Conservation (phyloP, 768 basidiomycete genomes). For the Multifurca ochricompacta region DNA sequence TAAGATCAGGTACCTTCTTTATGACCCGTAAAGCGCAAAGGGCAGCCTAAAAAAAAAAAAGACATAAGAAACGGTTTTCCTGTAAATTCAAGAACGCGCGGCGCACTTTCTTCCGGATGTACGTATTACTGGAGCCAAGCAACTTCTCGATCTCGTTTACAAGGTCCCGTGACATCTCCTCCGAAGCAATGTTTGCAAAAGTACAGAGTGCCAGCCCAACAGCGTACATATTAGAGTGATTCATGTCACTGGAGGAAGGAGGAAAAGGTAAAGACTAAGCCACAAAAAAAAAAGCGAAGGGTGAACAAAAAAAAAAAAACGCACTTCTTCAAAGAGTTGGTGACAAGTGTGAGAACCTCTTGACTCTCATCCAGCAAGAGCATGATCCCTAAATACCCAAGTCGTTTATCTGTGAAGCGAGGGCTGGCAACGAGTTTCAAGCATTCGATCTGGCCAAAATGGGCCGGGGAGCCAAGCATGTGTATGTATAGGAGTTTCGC, state of each 20-base stretch:
- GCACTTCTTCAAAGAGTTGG: constrained; percentile 97
- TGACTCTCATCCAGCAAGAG: constrained; percentile 94
- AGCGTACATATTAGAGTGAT: constrained; percentile 98
- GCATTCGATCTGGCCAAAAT: constrained; percentile 99
- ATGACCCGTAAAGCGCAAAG: constrained; percentile 91
- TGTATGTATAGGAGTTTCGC: constrained; percentile 98
- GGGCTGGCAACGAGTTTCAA: constrained; percentile 91
- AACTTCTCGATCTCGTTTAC: constrained; percentile 98
- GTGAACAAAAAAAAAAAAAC: no score
- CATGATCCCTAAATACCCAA: constrained; percentile 98
- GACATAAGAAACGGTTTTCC: neutral
- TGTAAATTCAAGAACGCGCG: neutral
- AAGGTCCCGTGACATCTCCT: constrained; percentile 98
- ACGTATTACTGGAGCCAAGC: constrained; percentile 93
- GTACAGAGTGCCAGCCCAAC: constrained; percentile 96
- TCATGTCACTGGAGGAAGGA: constrained; percentile 77
- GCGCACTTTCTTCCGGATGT: constrained; percentile 94
- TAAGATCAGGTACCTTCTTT: constrained; percentile 91
- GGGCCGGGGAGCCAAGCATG: constrained; percentile 97
- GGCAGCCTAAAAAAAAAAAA: constrained; percentile 55
- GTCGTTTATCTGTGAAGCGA: constrained; percentile 89
- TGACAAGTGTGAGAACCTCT: constrained; percentile 94
- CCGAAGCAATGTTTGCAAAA: constrained; percentile 97
- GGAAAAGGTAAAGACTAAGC: constrained; percentile 16
- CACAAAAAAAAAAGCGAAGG: neutral